Percentiles rank a stretch among this genome's conserved stretches.
Evolutionary conservation across 306 rosid species (phyloP).

Genomic region (Prinsepia uniflora): DNA sequence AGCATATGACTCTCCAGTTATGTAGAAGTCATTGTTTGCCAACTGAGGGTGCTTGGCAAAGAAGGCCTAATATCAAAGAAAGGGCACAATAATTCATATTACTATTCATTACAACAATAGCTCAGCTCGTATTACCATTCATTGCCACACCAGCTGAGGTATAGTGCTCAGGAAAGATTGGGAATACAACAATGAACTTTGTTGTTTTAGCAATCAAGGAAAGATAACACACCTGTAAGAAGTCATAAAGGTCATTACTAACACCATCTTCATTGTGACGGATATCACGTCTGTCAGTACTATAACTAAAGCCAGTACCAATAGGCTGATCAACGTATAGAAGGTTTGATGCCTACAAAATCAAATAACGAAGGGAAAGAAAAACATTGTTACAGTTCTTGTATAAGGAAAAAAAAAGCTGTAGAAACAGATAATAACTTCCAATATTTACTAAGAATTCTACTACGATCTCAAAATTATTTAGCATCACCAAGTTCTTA

Average conservation of each 20-base stretch:
- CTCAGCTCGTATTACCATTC: background rate
- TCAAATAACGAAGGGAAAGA: conserved; percentile 10
- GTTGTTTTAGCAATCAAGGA: background rate
- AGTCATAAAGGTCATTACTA: conserved; percentile 87
- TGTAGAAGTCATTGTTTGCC: conserved; percentile 75
- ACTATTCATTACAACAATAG: background rate
- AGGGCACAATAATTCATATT: conserved; percentile 17
- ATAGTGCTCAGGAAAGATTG: conserved; percentile 2
- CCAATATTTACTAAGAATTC: background rate
- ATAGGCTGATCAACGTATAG: conserved; percentile 93
- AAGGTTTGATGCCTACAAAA: conserved; percentile 81
- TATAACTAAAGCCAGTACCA: conserved; percentile 96
- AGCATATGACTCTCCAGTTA: conserved; percentile 97
- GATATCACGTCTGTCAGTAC: conserved; percentile 63
- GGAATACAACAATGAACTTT: conserved; percentile 1
- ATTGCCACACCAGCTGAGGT: background rate
- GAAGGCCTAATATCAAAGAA: conserved; percentile 56
- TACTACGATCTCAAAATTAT: background rate
- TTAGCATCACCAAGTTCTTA: background rate
- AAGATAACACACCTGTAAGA: conserved; percentile 56
- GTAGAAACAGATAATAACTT: conserved; percentile 7
- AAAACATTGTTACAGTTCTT: conserved; percentile 13
- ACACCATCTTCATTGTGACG: conserved; percentile 88
- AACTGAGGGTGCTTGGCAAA: conserved; percentile 73
- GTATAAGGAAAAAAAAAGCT: background rate